A percentile compares a stretch with the other conserved stretches of the same genome.
These are phyloP conservation scores for Cytidiella melzeri DNA, from an alignment of 768 basidiomycete genomes.

Conservation along the genomic window DNA sequence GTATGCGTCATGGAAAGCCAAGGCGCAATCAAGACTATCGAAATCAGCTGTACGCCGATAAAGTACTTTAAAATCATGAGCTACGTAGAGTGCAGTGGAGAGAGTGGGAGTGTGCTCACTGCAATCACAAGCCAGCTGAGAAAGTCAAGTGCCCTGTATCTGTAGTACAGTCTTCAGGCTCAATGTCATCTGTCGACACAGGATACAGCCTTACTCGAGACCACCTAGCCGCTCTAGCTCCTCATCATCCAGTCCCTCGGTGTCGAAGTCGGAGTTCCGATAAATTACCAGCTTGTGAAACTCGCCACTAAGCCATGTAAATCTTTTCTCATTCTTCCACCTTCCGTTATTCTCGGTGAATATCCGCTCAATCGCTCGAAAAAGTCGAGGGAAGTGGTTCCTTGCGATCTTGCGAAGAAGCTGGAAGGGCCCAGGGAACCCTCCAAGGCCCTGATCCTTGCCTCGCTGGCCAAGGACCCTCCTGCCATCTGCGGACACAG, in stretches of 20 bases:
- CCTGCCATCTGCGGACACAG: background rate
- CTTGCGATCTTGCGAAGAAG: slow-evolving; percentile 34
- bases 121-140: slow-evolving; percentile 44
- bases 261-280: slow-evolving; percentile 52
- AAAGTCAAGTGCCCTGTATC: slow-evolving; percentile 43
- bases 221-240: slow-evolving; percentile 72
- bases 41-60: slow-evolving; percentile 47
- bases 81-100: slow-evolving; percentile 20
- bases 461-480: slow-evolving; percentile 13
- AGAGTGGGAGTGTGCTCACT: slow-evolving; percentile 25
- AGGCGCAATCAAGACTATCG: slow-evolving; percentile 54
- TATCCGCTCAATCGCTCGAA: slow-evolving; percentile 35
- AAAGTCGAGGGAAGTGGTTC: slow-evolving; percentile 37
- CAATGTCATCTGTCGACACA: no score
- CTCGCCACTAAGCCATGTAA: slow-evolving; percentile 30
- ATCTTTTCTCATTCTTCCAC: slow-evolving; percentile 10
- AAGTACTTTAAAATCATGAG: slow-evolving; percentile 52
- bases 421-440: slow-evolving; percentile 40
- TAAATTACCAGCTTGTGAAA: slow-evolving; percentile 43
- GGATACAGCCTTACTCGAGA: slow-evolving; percentile 62
- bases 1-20: slow-evolving; percentile 43
- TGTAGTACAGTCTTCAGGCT: background rate
- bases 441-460: slow-evolving; percentile 38
- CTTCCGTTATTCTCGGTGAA: background rate
- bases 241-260: slow-evolving; percentile 52